Base-by-base conservation (phyloP, 768 basidiomycete genomes). In the Suillus fuscotomentosus region DNA sequence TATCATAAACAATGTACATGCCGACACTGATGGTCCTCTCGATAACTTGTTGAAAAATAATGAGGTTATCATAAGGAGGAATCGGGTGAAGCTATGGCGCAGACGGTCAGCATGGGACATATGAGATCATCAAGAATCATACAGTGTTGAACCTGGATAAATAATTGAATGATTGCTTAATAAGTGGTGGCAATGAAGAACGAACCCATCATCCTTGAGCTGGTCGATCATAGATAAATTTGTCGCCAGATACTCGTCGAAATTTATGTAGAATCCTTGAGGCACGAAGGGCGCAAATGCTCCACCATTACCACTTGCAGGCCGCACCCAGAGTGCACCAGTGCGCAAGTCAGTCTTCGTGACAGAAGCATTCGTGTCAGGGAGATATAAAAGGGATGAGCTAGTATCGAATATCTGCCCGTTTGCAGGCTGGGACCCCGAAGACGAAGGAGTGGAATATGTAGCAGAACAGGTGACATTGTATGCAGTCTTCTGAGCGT, bases 1-100 rank as follows among this genome's bases (percentile, higher is more conserved):
- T 89, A 70, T 94, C 91, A 69, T 90, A 93, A 82, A 93, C 87
- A 39, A 94, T 74, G 69, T 88, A 93, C 3, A 86, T 66, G 41
- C 72, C 72, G 6, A 69, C 62, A 27, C 66, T 67, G 15, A 57
- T 3, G 1, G 73, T 60, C 50, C 1, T 66, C 11, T 71, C 43
- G 10, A 76, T 60, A 3, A 69, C 61, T 48, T 75, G 64, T 39
- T 69, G 36, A 22, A 70, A 68, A 6, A 34, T 75, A 0, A 86
- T 86, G 4, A 83, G 69, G 66, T 89, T 85, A 63, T 81, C 81
- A 65, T 88, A 92, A 0, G 84, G 78, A 1, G 92, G 90, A 20
- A 92, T 81, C 1, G 90, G 86, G 69, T 94, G 92, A 22, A 92
- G 80, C 88, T 83, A 24, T 54, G 50, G 74, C 74, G 69, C 14